Evolutionary conservation across 306 rosid genomes (phyloP), one percentile per base, ranked within the genome.

Genomic region (Sechiopsis laciniata): DNA sequence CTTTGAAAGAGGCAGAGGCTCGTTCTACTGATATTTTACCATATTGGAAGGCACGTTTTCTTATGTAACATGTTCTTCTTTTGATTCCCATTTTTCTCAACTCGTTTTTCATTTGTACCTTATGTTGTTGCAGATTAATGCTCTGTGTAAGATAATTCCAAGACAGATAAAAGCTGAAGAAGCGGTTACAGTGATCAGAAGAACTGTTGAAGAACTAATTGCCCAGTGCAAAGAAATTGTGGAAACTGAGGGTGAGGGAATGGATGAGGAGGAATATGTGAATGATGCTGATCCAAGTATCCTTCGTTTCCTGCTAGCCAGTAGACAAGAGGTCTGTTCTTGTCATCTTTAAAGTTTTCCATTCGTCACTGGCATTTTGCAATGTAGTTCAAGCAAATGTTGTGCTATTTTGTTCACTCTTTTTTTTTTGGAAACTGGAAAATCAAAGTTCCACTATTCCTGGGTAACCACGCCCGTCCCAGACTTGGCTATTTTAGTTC

Each of bases 1-100:
- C 97, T 78, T 74, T 94, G 82, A 94, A 94, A 83, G 96, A 91
- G 87, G 96, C 97, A 6, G 97, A 94, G 83, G 96, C 93, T 80
- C 97, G 91, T 15, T 89, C 99, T 21, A 94, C 96, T 22, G 97
- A 94, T 72, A 72, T 94, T 71, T 89, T 94, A 73, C 99, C 99
- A 12, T 90, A 94, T 82, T 94, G 95, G 99, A 90, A 94, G 96
- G 99, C 80, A 77, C 26, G 79, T 74, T 53, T 29, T 6, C 37
- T 16, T 26, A 32, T 17, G 17, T 68, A 68, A 46, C 16, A 22
- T 48, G 58, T 69, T 69, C 17, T 69, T 20, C 40, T 14, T 8
- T 1, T 71, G 62, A 32, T 4, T 24, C 9, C 16, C 29, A 54
- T 15, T 53, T 13, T 22, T 24, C 15, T 24, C 59, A 21, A 7